A percentile compares a stretch with the other conserved stretches of the same genome.
phyloP scores from a whole-genome alignment of 306 rosid species.

The Erythrophleum fordii region DNA sequence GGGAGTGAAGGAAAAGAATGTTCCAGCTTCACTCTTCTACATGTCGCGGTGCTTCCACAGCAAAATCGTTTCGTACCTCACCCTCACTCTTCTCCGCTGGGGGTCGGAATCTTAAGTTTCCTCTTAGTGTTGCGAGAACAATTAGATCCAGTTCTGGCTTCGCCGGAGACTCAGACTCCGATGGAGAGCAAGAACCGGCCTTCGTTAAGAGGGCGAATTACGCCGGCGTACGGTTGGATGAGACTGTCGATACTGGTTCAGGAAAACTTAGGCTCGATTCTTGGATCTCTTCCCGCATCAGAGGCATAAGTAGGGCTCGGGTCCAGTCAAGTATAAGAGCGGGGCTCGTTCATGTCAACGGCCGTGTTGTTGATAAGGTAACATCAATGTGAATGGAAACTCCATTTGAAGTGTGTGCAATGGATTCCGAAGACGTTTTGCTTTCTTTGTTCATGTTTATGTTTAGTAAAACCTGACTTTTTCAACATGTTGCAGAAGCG shows the following conservation, averaged over 20 bases:
- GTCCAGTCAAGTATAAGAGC: constrained; percentile 82
- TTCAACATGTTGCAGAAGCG: neutral
- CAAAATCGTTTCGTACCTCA: neutral
- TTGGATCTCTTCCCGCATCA: constrained; percentile 73
- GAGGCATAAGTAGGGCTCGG: constrained; percentile 35
- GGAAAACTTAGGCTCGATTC: constrained; percentile 75
- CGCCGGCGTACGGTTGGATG: constrained; percentile 55
- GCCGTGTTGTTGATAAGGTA: constrained; percentile 71
- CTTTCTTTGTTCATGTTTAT: neutral
- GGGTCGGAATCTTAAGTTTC: neutral
- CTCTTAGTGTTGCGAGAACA: neutral
- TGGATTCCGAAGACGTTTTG: neutral
- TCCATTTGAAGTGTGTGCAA: neutral
- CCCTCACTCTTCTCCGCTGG: neutral
- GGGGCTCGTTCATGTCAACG: constrained; percentile 78
- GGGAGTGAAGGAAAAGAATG: neutral
- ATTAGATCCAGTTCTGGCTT: neutral
- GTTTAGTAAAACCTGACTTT: neutral
- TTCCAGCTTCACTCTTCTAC: neutral
- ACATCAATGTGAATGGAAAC: neutral
- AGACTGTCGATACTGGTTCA: constrained; percentile 39
- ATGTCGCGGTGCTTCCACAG: neutral
- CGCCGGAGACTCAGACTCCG: neutral
- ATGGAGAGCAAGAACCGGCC: constrained; percentile 29
- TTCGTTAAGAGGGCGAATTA: constrained; percentile 45